A percentile compares a stretch with the other conserved stretches of the same genome.
These are phyloP conservation scores for Limnanthes douglasii DNA, from an alignment of 345 rosid species.

Conservation along the genomic window DNA sequence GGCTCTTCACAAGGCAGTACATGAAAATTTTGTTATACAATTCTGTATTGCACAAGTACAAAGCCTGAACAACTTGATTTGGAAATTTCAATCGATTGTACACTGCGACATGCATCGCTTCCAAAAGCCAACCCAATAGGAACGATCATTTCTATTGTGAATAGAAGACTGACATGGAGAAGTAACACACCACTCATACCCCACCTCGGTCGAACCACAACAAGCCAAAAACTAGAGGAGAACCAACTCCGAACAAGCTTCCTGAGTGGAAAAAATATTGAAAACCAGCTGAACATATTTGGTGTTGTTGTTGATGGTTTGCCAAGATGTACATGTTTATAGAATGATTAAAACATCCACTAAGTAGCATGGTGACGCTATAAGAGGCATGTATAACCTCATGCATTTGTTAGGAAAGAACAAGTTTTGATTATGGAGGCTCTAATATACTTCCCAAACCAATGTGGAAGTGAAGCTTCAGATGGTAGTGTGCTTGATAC, in stretches of 20 bases:
- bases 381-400: conserved; percentile 88
- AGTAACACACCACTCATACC: conserved; percentile 92
- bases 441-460: conserved; percentile 62
- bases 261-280: conserved; percentile 92
- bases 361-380: conserved; percentile 72
- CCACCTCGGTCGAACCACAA: conserved; percentile 75
- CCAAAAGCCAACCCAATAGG: conserved; percentile 95
- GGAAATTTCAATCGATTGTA: too few species aligned
- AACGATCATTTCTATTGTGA: conserved; percentile 92
- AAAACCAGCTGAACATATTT: conserved; percentile 99
- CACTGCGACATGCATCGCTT: too few species aligned
- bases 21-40: neutral
- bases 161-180: conserved; percentile 50
- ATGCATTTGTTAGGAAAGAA: conserved; percentile 74
- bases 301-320: conserved; percentile 89
- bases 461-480: conserved; percentile 51
- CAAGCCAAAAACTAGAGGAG: conserved; percentile 82
- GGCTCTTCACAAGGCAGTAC: neutral
- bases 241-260: conserved; percentile 48
- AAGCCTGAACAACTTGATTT: too few species aligned
- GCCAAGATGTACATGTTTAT: conserved; percentile 91
- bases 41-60: neutral
- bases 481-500: conserved; percentile 40
- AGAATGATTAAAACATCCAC: conserved; percentile 81
- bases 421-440: conserved; percentile 67